A percentile compares a stretch with the other conserved stretches of the same genome.
phyloP scores from a whole-genome alignment of 2,329 filamentous ascomycete species.

The Xylaria hypoxylon region DNA sequence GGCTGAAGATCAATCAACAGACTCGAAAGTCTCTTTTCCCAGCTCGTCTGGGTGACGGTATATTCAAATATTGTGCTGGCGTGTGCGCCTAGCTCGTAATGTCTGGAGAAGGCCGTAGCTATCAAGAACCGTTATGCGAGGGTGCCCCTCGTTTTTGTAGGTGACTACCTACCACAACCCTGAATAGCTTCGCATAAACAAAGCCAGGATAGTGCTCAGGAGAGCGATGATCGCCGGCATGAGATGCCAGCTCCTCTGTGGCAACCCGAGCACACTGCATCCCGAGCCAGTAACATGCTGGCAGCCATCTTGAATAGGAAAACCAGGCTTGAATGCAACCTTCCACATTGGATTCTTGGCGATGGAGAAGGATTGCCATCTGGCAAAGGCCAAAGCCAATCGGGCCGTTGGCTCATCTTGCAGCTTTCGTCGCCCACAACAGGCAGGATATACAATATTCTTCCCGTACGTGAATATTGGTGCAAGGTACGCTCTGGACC shows the following conservation, averaged over 20 bases:
- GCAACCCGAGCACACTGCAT: conserved; percentile 17
- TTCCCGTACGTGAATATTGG: conserved; percentile 1
- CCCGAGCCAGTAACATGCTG: conserved; percentile 34
- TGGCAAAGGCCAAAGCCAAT: conserved; percentile 15
- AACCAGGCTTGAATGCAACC: conserved; percentile 25
- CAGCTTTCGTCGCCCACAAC: conserved; percentile 11
- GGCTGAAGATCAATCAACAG: neutral
- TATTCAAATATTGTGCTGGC: conserved; percentile 12
- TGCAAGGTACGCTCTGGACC: too few species aligned
- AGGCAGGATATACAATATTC: neutral
- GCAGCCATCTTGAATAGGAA: conserved; percentile 31
- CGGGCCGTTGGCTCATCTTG: conserved; percentile 19
- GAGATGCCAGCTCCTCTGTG: neutral
- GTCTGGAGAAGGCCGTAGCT: neutral
- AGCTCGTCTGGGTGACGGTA: neutral
- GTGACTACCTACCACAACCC: conserved; percentile 1
- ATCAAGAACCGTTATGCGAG: conserved; percentile 6
- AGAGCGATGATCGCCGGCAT: conserved; percentile 23
- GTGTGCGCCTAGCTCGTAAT: neutral
- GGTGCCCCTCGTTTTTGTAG: conserved; percentile 15
- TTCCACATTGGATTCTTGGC: conserved; percentile 32
- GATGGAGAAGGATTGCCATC: conserved; percentile 12
- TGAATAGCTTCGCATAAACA: conserved; percentile 24
- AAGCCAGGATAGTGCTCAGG: conserved; percentile 1
- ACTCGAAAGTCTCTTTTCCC: neutral